Evolutionary conservation across 495 filamentous ascomycete genomes (phyloP).

Genomic region (Penicillium steckii): DNA sequence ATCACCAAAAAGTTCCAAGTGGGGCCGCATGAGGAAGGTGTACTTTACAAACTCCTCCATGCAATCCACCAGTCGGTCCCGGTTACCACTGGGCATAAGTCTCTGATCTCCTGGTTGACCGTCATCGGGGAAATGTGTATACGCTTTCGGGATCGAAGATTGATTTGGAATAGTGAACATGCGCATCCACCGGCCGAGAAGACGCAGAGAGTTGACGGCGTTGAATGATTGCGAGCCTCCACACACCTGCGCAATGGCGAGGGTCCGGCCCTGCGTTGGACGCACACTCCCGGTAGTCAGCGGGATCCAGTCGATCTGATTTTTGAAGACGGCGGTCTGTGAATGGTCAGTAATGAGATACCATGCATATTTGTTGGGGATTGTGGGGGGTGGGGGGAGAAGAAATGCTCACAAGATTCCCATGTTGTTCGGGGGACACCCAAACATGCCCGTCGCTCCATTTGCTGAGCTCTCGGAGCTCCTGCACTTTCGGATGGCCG

Average conservation of each 20-base stretch:
- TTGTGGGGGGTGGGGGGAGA: background rate
- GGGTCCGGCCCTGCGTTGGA: slow-evolving; percentile 67
- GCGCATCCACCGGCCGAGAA: slow-evolving; percentile 74
- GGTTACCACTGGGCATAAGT: slow-evolving; percentile 59
- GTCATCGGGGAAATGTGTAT: slow-evolving; percentile 60
- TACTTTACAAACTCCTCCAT: slow-evolving; percentile 81
- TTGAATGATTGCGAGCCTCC: slow-evolving; percentile 74
- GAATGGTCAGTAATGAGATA: slow-evolving; percentile 6
- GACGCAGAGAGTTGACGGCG: slow-evolving; percentile 67
- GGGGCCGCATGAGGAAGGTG: slow-evolving; percentile 63
- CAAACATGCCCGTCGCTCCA: slow-evolving; percentile 74
- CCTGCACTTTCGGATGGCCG: slow-evolving; percentile 61
- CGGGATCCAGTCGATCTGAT: slow-evolving; percentile 76
- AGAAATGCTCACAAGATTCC: slow-evolving; percentile 52
- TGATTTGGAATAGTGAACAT: slow-evolving; percentile 77
- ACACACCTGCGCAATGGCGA: slow-evolving; percentile 63
- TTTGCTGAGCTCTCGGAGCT: slow-evolving; percentile 58
- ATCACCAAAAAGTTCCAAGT: slow-evolving; percentile 63
- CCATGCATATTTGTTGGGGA: background rate
- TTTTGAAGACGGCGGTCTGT: slow-evolving; percentile 70
- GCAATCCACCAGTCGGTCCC: slow-evolving; percentile 69
- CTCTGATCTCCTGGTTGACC: slow-evolving; percentile 50
- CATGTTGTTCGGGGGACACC: slow-evolving; percentile 71
- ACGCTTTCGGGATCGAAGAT: slow-evolving; percentile 63
- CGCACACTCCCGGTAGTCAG: slow-evolving; percentile 60